Percentiles rank a stretch among this genome's conserved stretches.
Evolutionary conservation across 495 filamentous ascomycete genomes (phyloP).

Genomic region (Alectoria sarmentosa): DNA sequence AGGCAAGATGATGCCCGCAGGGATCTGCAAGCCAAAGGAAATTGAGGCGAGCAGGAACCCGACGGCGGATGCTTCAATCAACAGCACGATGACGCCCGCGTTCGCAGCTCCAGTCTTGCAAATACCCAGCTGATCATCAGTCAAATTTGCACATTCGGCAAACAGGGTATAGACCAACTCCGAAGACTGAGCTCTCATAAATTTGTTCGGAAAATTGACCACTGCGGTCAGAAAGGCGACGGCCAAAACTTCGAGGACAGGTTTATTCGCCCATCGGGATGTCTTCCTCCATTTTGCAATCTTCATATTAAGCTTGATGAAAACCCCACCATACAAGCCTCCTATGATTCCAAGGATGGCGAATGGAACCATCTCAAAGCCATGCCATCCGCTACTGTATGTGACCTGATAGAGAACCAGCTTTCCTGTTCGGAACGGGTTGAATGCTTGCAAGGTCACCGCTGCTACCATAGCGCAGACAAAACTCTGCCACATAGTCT

Average conservation of each 20-base stretch:
- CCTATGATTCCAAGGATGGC: constrained; percentile 80
- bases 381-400: constrained; percentile 88
- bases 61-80: constrained; percentile 70
- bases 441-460: constrained; percentile 83
- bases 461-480: constrained; percentile 98
- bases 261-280: constrained; percentile 50
- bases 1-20: constrained; percentile 91
- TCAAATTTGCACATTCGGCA: constrained; percentile 71
- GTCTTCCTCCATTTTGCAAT: constrained; percentile 74
- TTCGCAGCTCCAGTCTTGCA: constrained; percentile 70
- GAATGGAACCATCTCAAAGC: constrained; percentile 88
- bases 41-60: constrained; percentile 81
- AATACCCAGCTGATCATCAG: constrained; percentile 78
- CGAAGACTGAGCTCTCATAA: constrained; percentile 87
- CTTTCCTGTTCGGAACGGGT: constrained; percentile 94
- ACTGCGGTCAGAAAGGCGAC: constrained; percentile 75
- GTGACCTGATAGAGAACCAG: constrained; percentile 96
- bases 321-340: constrained; percentile 86
- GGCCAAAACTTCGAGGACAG: constrained; percentile 66
- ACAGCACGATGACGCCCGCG: constrained; percentile 65
- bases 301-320: constrained; percentile 90
- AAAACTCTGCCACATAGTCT: constrained; percentile 99
- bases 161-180: constrained; percentile 91
- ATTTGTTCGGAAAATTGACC: constrained; percentile 90
- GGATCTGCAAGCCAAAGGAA: constrained; percentile 95